Conservation (phyloP, 495 filamentous ascomycete species). For the Lasiosphaeria hispida region DNA sequence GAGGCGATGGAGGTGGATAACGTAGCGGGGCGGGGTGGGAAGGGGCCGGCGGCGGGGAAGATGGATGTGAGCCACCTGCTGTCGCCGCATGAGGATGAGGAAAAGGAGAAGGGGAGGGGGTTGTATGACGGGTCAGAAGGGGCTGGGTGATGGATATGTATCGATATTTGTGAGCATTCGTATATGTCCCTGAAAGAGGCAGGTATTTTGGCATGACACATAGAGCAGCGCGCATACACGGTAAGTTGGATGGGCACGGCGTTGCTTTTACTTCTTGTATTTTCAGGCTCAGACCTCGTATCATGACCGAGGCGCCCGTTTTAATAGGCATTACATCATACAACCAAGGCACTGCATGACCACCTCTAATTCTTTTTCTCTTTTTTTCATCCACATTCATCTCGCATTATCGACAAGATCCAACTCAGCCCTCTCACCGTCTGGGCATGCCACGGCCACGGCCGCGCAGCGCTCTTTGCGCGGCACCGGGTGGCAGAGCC, state of each 20-base stretch:
- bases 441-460: constrained; percentile 90
- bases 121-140: background rate
- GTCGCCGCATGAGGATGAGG: constrained; percentile 6
- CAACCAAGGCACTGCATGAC: background rate
- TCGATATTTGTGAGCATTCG: background rate
- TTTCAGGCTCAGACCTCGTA: too few species aligned
- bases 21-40: background rate
- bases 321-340: background rate
- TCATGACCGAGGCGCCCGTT: too few species aligned
- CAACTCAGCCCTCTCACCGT: constrained; percentile 46
- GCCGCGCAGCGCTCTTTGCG: constrained; percentile 84
- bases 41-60: constrained; percentile 6
- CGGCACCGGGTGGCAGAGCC: constrained; percentile 84
- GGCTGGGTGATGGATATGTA: background rate
- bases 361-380: background rate
- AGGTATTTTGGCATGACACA: too few species aligned
- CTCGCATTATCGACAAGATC: background rate
- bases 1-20: background rate
- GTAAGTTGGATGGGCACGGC: too few species aligned
- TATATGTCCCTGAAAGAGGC: too few species aligned
- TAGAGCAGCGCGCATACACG: too few species aligned
- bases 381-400: constrained; percentile 21
- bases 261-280: too few species aligned
- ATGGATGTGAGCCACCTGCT: constrained; percentile 26
- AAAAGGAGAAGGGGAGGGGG: constrained; percentile 3